phyloP scores from a whole-genome alignment of 2,329 filamentous ascomycete genomes.

The Colletotrichum sp. region DNA sequence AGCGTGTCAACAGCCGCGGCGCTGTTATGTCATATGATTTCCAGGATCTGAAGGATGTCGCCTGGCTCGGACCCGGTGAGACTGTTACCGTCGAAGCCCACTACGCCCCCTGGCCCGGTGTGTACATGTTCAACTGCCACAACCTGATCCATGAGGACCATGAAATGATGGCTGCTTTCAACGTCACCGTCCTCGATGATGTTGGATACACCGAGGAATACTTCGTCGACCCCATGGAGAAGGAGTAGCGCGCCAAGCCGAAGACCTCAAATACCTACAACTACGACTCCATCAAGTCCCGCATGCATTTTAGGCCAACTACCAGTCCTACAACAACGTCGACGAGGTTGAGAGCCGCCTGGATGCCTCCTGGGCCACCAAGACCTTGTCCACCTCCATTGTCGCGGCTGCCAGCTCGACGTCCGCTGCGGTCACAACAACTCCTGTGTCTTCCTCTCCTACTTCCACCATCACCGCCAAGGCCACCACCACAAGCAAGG shows the following conservation, averaged over 20 bases:
- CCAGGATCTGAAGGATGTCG: conserved; percentile 56
- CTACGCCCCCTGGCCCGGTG: conserved; percentile 59
- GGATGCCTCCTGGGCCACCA: conserved; percentile 33
- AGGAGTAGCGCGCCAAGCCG: conserved; percentile 35
- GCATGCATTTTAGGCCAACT: conserved; percentile 32
- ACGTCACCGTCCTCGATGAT: conserved; percentile 38
- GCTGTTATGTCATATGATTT: conserved; percentile 51
- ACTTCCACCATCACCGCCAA: not conserved
- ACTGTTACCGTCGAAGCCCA: conserved; percentile 47
- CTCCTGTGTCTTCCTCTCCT: not conserved
- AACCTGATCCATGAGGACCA: conserved; percentile 47
- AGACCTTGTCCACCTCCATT: not conserved
- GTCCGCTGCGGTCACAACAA: not conserved
- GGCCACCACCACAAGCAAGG: not conserved
- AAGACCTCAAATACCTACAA: conserved; percentile 29
- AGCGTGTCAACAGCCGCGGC: conserved; percentile 40
- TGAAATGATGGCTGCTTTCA: conserved; percentile 50
- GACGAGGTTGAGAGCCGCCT: conserved; percentile 32
- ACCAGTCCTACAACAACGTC: conserved; percentile 37
- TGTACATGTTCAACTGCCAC: conserved; percentile 51
- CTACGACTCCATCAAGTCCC: conserved; percentile 29
- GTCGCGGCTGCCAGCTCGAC: not conserved
- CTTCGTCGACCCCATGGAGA: conserved; percentile 42
- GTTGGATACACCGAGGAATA: conserved; percentile 42
- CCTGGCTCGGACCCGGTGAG: conserved; percentile 53